Percentiles rank a stretch among this genome's conserved stretches.
phyloP scores from a whole-genome alignment of 1,284 basidiomycete genomes.

The Vanrija humicola region DNA sequence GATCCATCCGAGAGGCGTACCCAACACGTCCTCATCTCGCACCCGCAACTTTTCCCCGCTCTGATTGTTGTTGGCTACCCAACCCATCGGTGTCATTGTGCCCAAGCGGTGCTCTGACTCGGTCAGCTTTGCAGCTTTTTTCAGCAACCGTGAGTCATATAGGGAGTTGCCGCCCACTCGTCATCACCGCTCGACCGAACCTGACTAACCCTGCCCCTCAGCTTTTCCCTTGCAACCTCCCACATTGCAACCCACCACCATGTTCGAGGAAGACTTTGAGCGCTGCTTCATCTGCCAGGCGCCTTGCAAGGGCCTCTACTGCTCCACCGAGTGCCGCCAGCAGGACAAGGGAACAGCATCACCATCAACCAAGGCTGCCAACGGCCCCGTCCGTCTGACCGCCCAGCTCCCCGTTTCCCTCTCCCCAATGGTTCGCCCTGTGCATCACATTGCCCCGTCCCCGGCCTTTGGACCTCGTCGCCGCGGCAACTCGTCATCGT shows the following conservation, averaged over 20 bases:
- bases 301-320: conserved; percentile 44
- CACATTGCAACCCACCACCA: conserved; percentile 14
- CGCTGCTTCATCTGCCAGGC: conserved; percentile 45
- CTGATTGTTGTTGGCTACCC: too few relatives aligned
- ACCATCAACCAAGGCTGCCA: conserved; percentile 17
- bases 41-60: too few relatives aligned
- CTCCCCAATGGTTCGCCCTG: conserved; percentile 34
- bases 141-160: too few relatives aligned
- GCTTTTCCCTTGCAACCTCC: too few relatives aligned
- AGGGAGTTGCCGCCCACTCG: too few relatives aligned
- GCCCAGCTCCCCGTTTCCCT: conserved; percentile 35
- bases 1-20: too few relatives aligned
- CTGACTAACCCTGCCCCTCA: too few relatives aligned
- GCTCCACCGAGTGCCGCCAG: conserved; percentile 40
- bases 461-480: conserved; percentile 25
- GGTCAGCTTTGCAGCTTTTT: too few relatives aligned
- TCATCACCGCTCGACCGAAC: too few relatives aligned
- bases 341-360: conserved; percentile 38
- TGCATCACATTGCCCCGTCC: conserved; percentile 29
- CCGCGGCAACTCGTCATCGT: conserved; percentile 24
- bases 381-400: conserved; percentile 29
- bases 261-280: conserved; percentile 47
- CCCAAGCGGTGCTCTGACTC: too few relatives aligned
- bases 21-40: too few relatives aligned
- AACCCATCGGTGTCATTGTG: too few relatives aligned